These are phyloP conservation scores for Tuber brumale DNA, from an alignment of 495 filamentous ascomycete species.

Conservation along the genomic window DNA sequence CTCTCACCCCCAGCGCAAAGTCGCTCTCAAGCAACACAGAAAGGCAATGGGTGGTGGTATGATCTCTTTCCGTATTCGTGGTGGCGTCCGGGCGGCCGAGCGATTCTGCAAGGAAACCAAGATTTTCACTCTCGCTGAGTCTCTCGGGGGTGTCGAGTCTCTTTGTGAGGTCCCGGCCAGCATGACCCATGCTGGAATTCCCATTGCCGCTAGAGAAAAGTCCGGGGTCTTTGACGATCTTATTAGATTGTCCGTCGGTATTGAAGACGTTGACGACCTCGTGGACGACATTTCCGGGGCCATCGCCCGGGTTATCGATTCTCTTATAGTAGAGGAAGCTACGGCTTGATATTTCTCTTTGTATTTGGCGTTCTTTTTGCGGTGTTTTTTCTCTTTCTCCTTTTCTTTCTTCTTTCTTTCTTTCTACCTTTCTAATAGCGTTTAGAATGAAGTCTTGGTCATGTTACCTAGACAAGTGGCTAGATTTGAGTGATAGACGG, in stretches of 20 bases:
- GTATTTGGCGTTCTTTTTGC: not conserved
- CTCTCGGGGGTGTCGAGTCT: constrained; percentile 84
- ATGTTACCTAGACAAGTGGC: not conserved
- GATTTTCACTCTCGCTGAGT: constrained; percentile 91
- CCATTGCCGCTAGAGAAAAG: constrained; percentile 76
- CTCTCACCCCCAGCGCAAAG: constrained; percentile 75
- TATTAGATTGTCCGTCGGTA: constrained; percentile 85
- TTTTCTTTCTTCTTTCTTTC: not conserved
- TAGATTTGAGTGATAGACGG: not conserved
- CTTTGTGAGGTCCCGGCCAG: constrained; percentile 82
- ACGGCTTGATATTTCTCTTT: constrained; percentile 1
- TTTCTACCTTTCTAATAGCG: not conserved
- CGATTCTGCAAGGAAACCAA: constrained; percentile 82
- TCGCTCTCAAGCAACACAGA: constrained; percentile 85
- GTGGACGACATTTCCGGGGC: constrained; percentile 77
- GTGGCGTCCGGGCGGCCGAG: constrained; percentile 79
- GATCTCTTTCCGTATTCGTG: constrained; percentile 90
- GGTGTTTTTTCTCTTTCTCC: not conserved
- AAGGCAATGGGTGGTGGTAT: constrained; percentile 94
- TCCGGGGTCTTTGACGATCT: constrained; percentile 96
- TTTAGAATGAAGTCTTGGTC: constrained; percentile 8
- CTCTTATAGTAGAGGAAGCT: constrained; percentile 42
- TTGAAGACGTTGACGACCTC: constrained; percentile 86
- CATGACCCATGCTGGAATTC: constrained; percentile 98
- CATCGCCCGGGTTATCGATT: constrained; percentile 65